Evolutionary conservation across 768 basidiomycete species (phyloP).

Genomic region (Baorangia bicolor): DNA sequence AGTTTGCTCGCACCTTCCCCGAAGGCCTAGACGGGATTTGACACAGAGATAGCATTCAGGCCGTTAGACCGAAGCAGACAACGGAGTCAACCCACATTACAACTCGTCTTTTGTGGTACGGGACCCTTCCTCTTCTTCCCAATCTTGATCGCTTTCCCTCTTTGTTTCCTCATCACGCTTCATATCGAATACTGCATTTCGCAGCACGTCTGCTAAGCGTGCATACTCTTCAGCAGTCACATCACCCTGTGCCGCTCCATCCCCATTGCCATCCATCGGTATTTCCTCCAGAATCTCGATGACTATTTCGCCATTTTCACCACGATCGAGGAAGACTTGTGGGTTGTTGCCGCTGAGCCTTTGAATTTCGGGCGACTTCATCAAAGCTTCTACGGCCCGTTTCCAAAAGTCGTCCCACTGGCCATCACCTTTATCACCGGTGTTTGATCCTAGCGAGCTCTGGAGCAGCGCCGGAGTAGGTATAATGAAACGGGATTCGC

Average conservation of each 20-base stretch:
- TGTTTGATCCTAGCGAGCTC: conserved; percentile 17
- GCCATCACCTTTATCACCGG: conserved; percentile 14
- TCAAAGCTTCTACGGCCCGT: conserved; percentile 28
- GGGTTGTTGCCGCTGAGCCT: conserved; percentile 29
- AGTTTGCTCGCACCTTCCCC: background rate
- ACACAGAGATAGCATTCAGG: conserved; percentile 16
- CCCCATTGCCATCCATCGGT: conserved; percentile 33
- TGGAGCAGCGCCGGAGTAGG: conserved; percentile 26
- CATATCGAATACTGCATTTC: conserved; percentile 53
- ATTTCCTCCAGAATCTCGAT: conserved; percentile 47
- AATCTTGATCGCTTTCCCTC: conserved; percentile 18
- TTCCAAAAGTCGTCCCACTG: conserved; percentile 27
- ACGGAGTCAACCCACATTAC: conserved; percentile 28
- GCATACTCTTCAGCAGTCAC: conserved; percentile 41
- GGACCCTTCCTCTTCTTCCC: conserved; percentile 32
- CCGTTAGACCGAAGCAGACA: conserved; percentile 10
- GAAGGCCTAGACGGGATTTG: conserved; percentile 8
- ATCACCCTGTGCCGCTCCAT: conserved; percentile 24
- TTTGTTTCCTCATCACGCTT: conserved; percentile 34
- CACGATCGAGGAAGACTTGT: conserved; percentile 43
- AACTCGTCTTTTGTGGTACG: conserved; percentile 32
- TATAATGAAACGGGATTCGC: conserved; percentile 48
- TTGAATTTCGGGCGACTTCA: conserved; percentile 33
- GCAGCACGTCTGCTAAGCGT: conserved; percentile 49
- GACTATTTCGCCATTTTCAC: conserved; percentile 41